Percentiles rank a stretch among this genome's conserved stretches.
phyloP scores from a whole-genome alignment of 2,329 filamentous ascomycete species.

The Leptographium flavum region DNA sequence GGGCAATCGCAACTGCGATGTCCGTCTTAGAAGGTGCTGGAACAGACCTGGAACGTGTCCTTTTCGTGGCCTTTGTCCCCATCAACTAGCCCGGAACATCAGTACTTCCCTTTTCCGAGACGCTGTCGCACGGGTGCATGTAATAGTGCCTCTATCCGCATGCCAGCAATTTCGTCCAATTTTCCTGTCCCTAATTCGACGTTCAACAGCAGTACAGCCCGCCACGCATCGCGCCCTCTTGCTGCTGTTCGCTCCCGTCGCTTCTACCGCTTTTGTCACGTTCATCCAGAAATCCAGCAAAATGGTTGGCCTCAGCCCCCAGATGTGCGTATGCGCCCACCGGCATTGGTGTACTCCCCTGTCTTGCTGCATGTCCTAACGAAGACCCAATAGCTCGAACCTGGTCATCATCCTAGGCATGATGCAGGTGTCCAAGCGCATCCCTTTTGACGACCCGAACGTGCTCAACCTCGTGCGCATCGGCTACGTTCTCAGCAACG shows the following conservation, averaged over 20 bases:
- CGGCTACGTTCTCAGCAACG: constrained; percentile 46
- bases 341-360: background rate
- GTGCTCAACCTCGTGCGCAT: constrained; percentile 42
- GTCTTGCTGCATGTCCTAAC: background rate
- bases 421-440: constrained; percentile 96
- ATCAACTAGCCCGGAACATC: background rate
- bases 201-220: too few species aligned
- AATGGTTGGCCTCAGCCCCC: constrained; percentile 48
- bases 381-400: constrained; percentile 52
- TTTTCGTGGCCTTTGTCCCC: constrained; percentile 9
- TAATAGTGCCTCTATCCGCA: background rate
- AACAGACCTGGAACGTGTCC: too few species aligned
- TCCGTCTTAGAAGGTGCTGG: constrained; percentile 1
- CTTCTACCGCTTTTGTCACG: background rate
- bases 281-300: constrained; percentile 15
- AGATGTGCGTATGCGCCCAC: constrained; percentile 36
- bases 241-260: background rate
- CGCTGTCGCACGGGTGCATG: background rate
- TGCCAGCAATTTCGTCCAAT: background rate
- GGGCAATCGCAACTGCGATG: background rate
- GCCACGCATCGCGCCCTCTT: background rate
- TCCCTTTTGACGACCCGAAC: constrained; percentile 76
- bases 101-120: background rate
- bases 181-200: background rate
- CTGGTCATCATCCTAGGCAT: constrained; percentile 89